These are phyloP conservation scores for Sanghuangporus baumii DNA, from an alignment of 1,284 basidiomycete species.

Conservation along the genomic window DNA sequence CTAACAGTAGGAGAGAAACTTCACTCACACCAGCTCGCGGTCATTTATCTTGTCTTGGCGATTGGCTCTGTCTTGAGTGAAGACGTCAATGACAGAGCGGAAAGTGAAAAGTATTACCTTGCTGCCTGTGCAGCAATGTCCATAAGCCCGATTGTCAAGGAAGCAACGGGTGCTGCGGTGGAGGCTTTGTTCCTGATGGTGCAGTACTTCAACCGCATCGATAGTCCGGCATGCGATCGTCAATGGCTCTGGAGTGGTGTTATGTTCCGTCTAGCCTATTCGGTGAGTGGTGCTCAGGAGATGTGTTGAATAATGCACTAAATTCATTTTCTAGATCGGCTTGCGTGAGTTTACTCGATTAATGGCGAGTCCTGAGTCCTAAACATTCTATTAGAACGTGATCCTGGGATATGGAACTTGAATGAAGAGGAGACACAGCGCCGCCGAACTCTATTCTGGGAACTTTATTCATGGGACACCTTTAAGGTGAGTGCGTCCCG, in stretches of 20 bases:
- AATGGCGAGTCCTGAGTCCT: not conserved
- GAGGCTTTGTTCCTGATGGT: constrained; percentile 44
- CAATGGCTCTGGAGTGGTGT: constrained; percentile 45
- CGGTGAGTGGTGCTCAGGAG: constrained; percentile 30
- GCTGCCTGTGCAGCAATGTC: constrained; percentile 42
- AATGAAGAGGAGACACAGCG: constrained; percentile 42
- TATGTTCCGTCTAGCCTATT: constrained; percentile 36
- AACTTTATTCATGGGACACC: constrained; percentile 44
- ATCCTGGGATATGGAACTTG: constrained; percentile 45
- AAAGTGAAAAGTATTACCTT: constrained; percentile 37
- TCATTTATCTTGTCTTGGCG: constrained; percentile 45
- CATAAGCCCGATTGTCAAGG: constrained; percentile 37
- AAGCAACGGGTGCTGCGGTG: constrained; percentile 40
- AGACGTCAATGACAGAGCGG: constrained; percentile 23
- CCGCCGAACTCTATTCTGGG: constrained; percentile 50
- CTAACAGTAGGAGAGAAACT: constrained; percentile 28
- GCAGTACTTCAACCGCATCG: constrained; percentile 39
- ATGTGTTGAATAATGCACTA: not conserved
- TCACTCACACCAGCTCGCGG: constrained; percentile 41
- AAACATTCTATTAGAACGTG: constrained; percentile 38
- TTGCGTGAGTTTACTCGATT: constrained; percentile 37
- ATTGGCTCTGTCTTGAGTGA: constrained; percentile 37
- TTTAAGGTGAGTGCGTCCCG: constrained; percentile 36
- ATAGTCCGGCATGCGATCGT: constrained; percentile 38
- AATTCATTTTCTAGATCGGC: constrained; percentile 34